Conservation (phyloP, 495 filamentous ascomycete genomes). For the Penicillium paradoxum region DNA sequence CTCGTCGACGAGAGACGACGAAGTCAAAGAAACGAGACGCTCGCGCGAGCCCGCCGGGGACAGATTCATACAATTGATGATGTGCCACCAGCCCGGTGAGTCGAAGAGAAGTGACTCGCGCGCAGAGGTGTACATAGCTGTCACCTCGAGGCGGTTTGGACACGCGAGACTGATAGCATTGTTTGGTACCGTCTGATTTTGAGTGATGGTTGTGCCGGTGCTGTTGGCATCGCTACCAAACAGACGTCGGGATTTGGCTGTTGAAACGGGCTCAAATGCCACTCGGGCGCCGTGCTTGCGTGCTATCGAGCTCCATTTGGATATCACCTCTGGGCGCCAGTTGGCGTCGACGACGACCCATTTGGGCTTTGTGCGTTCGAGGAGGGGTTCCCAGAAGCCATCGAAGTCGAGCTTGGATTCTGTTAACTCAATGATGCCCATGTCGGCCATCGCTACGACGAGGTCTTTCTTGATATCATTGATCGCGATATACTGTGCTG, state of each 20-base stretch:
- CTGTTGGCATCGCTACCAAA: conserved; percentile 42
- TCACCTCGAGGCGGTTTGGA: conserved; percentile 78
- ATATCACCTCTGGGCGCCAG: conserved; percentile 60
- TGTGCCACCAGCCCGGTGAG: conserved; percentile 61
- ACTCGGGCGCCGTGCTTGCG: conserved; percentile 50
- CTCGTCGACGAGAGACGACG: conserved; percentile 58
- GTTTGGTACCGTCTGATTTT: conserved; percentile 51
- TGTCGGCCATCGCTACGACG: conserved; percentile 87
- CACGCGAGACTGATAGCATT: conserved; percentile 63
- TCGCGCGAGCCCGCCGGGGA: conserved; percentile 54
- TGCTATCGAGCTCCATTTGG: conserved; percentile 57
- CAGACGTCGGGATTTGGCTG: conserved; percentile 65
- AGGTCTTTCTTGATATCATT: conserved; percentile 81
- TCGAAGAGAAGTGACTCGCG: conserved; percentile 61
- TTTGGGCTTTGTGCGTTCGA: conserved; percentile 53
- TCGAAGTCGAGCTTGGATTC: conserved; percentile 37
- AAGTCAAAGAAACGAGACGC: conserved; percentile 58
- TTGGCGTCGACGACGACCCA: conserved; percentile 82
- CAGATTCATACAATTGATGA: conserved; percentile 70
- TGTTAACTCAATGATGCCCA: conserved; percentile 71
- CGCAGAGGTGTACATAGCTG: conserved; percentile 66
- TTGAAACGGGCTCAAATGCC: conserved; percentile 91
- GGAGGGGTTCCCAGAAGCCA: conserved; percentile 55
- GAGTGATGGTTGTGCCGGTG: conserved; percentile 23
- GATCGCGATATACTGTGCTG: conserved; percentile 85